Evolutionary conservation across 2,329 filamentous ascomycete genomes (phyloP).

Genomic region (Fusarium kyushuense): DNA sequence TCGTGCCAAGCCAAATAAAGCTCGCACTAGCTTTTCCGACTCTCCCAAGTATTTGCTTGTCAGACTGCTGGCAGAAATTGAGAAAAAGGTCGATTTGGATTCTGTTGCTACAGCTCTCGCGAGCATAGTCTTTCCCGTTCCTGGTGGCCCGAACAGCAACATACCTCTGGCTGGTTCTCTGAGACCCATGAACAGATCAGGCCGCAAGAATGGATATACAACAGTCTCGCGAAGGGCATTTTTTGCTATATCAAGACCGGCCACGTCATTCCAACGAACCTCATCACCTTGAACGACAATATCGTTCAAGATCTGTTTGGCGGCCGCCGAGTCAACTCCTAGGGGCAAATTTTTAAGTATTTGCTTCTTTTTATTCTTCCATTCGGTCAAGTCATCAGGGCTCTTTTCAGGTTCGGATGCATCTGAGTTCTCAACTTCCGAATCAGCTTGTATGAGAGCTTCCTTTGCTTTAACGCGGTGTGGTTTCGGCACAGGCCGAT

Average conservation of each 20-base stretch:
- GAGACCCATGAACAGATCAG: conserved; percentile 94
- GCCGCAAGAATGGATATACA: conserved; percentile 94
- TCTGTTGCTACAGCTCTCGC: conserved; percentile 93
- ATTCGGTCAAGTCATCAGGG: conserved; percentile 60
- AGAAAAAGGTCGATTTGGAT: conserved; percentile 95
- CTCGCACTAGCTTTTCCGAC: conserved; percentile 94
- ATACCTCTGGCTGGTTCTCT: conserved; percentile 95
- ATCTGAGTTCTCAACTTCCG: conserved; percentile 62
- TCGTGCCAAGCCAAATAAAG: conserved; percentile 91
- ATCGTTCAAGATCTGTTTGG: conserved; percentile 94
- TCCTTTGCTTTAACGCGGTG: conserved; percentile 50
- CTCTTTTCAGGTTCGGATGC: conserved; percentile 57
- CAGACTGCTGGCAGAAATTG: conserved; percentile 92
- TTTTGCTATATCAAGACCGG: conserved; percentile 90
- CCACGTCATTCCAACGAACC: conserved; percentile 94
- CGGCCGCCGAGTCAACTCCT: conserved; percentile 84
- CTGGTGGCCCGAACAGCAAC: conserved; percentile 94
- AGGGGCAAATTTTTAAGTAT: conserved; percentile 83
- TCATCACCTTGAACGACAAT: conserved; percentile 95
- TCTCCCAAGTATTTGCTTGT: conserved; percentile 97
- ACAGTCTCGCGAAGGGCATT: conserved; percentile 93
- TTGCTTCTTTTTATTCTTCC: conserved; percentile 71
- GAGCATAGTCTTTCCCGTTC: conserved; percentile 99
- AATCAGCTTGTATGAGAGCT: conserved; percentile 55
- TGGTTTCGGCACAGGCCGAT: conserved; percentile 44